phyloP scores from a whole-genome alignment of 345 rosid genomes.

The Barbarea vulgaris region DNA sequence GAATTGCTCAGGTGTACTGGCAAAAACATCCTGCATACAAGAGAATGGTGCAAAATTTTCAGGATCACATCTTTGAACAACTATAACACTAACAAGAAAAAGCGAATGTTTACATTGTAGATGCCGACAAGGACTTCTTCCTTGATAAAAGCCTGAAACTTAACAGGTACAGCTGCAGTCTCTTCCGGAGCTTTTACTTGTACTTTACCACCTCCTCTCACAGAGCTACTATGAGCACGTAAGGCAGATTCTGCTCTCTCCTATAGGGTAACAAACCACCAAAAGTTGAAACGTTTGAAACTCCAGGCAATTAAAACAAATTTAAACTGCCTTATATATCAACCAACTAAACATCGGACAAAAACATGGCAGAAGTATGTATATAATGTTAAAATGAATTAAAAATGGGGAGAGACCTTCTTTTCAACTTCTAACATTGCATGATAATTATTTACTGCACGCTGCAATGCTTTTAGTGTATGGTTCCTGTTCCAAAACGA shows the following conservation, averaged over 20 bases:
- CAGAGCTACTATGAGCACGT: conserved; percentile 94
- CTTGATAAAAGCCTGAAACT: conserved; percentile 69
- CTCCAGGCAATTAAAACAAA: conserved; percentile 18
- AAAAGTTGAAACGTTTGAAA: conserved; percentile 7
- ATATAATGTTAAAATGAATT: neutral
- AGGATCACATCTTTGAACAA: conserved; percentile 21
- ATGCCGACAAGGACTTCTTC: conserved; percentile 84
- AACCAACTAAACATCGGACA: neutral
- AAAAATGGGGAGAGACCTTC: conserved; percentile 56
- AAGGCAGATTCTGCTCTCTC: conserved; percentile 83
- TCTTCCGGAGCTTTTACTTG: conserved; percentile 55
- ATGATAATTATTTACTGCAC: conserved; percentile 67
- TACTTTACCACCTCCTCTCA: conserved; percentile 54
- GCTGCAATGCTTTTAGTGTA: conserved; percentile 79
- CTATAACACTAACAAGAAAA: conserved; percentile 7
- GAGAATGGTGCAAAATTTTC: conserved; percentile 16
- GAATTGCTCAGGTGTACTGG: conserved; percentile 75
- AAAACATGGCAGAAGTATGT: neutral
- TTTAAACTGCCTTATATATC: neutral
- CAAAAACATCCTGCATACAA: conserved; percentile 66
- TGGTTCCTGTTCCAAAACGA: conserved; percentile 99
- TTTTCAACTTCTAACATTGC: conserved; percentile 82
- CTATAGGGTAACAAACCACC: conserved; percentile 48
- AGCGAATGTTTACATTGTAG: conserved; percentile 54
- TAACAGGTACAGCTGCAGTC: conserved; percentile 51